Conservation (phyloP, 805 yeast species). For the Candida namnaoensis region DNA sequence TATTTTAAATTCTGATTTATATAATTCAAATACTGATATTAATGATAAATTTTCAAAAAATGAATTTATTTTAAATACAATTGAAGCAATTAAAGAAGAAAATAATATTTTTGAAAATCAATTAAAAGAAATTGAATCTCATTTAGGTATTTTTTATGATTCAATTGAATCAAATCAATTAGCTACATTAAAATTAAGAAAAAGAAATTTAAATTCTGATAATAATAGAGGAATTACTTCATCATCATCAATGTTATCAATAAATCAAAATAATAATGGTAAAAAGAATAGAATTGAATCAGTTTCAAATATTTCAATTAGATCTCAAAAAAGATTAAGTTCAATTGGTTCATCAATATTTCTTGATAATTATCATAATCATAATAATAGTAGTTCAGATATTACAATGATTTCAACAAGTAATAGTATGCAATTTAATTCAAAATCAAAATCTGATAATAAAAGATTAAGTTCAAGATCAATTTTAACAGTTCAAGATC, state of each 20-base stretch:
- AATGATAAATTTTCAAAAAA: slow-evolving; percentile 28
- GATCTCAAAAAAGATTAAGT: slow-evolving; percentile 14
- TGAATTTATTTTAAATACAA: slow-evolving; percentile 41
- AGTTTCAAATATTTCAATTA: slow-evolving; percentile 11
- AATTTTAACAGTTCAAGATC: slow-evolving; percentile 1
- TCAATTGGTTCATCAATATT: slow-evolving; percentile 15
- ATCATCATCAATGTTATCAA: neutral
- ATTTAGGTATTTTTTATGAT: slow-evolving; percentile 24
- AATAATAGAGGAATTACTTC: neutral
- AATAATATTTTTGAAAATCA: neutral
- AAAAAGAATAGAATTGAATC: neutral
- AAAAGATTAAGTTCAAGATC: no score
- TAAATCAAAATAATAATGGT: no score
- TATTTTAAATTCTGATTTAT: slow-evolving; percentile 69
- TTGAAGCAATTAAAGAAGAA: slow-evolving; percentile 31
- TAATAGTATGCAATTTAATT: neutral
- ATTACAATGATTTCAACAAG: neutral
- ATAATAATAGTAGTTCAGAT: neutral
- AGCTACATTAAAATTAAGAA: slow-evolving; percentile 5
- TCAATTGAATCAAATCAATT: slow-evolving; percentile 20
- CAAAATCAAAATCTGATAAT: no score
- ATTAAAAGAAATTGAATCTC: slow-evolving; percentile 5
- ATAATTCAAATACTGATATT: slow-evolving; percentile 24
- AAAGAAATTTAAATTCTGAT: neutral
- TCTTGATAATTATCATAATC: neutral